Base-by-base conservation (phyloP, 129 eudicot genomes). In the Chrysanthemum seticuspe region DNA sequence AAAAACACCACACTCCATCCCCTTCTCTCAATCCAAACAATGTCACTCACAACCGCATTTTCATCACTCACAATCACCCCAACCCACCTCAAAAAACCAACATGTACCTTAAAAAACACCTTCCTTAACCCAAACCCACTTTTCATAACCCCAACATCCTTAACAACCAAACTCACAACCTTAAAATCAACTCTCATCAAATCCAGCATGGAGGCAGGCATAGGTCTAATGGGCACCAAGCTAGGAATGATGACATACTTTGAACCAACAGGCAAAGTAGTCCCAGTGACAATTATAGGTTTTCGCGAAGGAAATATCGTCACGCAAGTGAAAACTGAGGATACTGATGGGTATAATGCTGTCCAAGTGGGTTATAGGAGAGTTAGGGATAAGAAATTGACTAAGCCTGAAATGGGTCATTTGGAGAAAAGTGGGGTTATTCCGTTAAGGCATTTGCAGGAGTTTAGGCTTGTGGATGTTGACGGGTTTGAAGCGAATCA, bases 331-430 rank as follows among this genome's bases (percentile, higher is more conserved):
- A 95, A 95, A 66, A 88, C 94, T 0, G 87, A 88, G 64, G 85
- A 89, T 2, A 95, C 97, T 0, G 97, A 95, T 64, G 99, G 99
- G 57, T 95, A 95, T 73, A 83, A 83, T 72, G 96, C 99, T 14
- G 99, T 95, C 53, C 99, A 95, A 70, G 90, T 95, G 14, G 99
- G 99, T 70, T 95, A 95, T 62, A 75, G 97, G 57, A 83, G 99
- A 77, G 88, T 91, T 8, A 66, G 99, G 44, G 99, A 95, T 45
- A 76, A 82, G 83, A 95, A 95, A 64, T 61, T 95, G 36, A 90
- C 89, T 21, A 90, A 95, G 50, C 99, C 99, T 10, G 97, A 91
- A 69, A 68, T 82, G 78, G 99, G 99, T 4, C 99, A 95, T 66
- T 58, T 95, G 74, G 87, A 90, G 64, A 95, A 95, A 64, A 78